Base-by-base conservation (phyloP, 768 basidiomycete species). In the Tulasnella calospora region DNA sequence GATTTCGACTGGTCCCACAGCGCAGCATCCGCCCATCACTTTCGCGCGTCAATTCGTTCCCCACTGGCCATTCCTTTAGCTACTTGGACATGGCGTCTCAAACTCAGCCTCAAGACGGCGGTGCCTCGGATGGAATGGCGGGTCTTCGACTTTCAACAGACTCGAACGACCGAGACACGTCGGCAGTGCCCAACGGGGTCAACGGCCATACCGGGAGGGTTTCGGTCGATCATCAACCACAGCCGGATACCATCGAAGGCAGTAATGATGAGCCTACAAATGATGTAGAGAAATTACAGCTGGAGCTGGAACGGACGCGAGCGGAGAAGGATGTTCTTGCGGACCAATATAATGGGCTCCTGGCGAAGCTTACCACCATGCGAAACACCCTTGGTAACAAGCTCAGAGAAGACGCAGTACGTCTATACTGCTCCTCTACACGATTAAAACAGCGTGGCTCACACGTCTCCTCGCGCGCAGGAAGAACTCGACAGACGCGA, bases 401-500 rank as follows among this genome's bases (percentile, higher is more conserved):
- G 84, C 87, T 99, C 77, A 91, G 93, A 84, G 94, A 97, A 84
- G 98, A 99, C 85, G 98, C 98, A 82, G 98, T 99, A 86, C 81
- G 91, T 88, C 27, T 55, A 44, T 57, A 35, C 47, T 41, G 21
- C 46, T 41, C 27, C 21, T 76, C 33, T 70, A 7, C 57, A 41
- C 23, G 47, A 27, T 46, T 41, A 47, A 41, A 36, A 61, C 38
- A 15, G 13, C 69, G 77, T 78, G 72, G 75, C 79, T 79, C 79
- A 73, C 79, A 61, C 81, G 47, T 47, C 69, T 44, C 23, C 23
- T n/a, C 13, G 13, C 33, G 19, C 81, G 77, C 86, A 99, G 97
- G 98, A 99, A 90, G 98, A 99, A 88, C 92, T 99, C 61, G 98
- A 99, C 87, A 89, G 95, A 80, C 88, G 94, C 80, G 96, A 96